Percentiles rank a stretch among this genome's conserved stretches.
Evolutionary conservation across 805 yeast species (phyloP).

Genomic region (Schizosaccharomyces osmophilus): DNA sequence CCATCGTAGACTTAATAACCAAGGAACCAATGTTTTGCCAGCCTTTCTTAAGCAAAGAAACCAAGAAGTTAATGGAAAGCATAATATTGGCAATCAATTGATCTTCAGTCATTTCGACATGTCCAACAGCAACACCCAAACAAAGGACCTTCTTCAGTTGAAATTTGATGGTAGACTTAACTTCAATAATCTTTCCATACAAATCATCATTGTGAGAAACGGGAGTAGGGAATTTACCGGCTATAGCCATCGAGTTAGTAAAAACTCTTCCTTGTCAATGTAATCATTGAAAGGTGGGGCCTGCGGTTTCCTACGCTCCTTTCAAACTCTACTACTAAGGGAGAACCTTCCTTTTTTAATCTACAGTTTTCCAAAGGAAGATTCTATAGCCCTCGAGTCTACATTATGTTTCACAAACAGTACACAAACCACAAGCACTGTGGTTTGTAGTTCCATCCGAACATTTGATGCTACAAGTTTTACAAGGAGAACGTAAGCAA

Average conservation of each 20-base stretch:
- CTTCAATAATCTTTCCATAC: constrained; percentile 85
- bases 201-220: constrained; percentile 98
- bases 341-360: too few species aligned
- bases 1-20: constrained; percentile 98
- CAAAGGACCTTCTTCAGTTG: constrained; percentile 99
- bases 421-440: not conserved
- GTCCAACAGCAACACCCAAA: constrained; percentile 97
- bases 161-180: constrained; percentile 98
- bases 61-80: constrained; percentile 97
- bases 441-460: not conserved
- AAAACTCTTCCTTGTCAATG: constrained; percentile 1
- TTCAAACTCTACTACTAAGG: not conserved
- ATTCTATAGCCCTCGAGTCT: not conserved
- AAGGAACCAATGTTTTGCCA: constrained; percentile 99
- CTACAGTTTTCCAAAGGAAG: too few species aligned
- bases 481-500: too few species aligned
- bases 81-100: constrained; percentile 87
- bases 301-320: not conserved
- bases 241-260: constrained; percentile 14
- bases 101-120: constrained; percentile 98
- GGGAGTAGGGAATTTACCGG: constrained; percentile 99
- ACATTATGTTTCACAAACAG: not conserved
- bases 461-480: too few species aligned
- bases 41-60: constrained; percentile 97
- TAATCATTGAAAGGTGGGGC: not conserved